Percentiles rank a stretch among this genome's conserved stretches.
These are phyloP conservation scores for Apocynum venetum DNA, from an alignment of 257 asterid genomes.

Conservation along the genomic window DNA sequence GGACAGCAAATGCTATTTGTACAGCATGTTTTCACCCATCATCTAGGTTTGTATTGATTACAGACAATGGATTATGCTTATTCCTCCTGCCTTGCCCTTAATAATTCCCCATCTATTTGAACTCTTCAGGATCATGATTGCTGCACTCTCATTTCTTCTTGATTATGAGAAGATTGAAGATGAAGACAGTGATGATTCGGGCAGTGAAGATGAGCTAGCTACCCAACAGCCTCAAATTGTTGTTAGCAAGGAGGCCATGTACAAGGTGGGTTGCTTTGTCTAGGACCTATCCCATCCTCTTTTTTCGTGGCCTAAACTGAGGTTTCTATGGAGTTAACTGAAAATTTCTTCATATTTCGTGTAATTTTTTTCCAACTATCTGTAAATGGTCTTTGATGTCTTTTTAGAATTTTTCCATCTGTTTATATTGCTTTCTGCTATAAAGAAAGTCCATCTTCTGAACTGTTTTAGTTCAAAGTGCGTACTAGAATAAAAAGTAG, in stretches of 20 bases:
- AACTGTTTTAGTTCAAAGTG: background rate
- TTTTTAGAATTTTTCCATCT: background rate
- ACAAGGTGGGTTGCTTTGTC: conserved; percentile 60
- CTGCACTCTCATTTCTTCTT: conserved; percentile 85
- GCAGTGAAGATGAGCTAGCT: conserved; percentile 58
- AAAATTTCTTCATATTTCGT: background rate
- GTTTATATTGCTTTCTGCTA: background rate
- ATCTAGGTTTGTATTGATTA: conserved; percentile 39
- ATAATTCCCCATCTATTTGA: conserved; percentile 12
- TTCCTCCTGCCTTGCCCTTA: background rate
- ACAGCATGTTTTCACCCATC: conserved; percentile 82
- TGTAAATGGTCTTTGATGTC: background rate
- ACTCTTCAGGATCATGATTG: conserved; percentile 81
- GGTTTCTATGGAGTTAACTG: background rate
- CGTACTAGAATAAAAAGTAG: background rate
- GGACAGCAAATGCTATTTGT: conserved; percentile 92
- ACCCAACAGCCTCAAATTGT: conserved; percentile 53
- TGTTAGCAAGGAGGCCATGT: conserved; percentile 71
- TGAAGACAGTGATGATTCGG: conserved; percentile 71
- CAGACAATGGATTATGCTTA: background rate
- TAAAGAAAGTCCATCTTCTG: too few relatives aligned
- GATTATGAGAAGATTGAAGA: conserved; percentile 84
- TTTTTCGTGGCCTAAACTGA: background rate
- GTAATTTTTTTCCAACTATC: background rate
- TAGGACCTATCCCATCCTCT: conserved; percentile 6